phyloP scores from a whole-genome alignment of 2,329 filamentous ascomycete genomes.

The Chrysosphaeria jannelii region DNA sequence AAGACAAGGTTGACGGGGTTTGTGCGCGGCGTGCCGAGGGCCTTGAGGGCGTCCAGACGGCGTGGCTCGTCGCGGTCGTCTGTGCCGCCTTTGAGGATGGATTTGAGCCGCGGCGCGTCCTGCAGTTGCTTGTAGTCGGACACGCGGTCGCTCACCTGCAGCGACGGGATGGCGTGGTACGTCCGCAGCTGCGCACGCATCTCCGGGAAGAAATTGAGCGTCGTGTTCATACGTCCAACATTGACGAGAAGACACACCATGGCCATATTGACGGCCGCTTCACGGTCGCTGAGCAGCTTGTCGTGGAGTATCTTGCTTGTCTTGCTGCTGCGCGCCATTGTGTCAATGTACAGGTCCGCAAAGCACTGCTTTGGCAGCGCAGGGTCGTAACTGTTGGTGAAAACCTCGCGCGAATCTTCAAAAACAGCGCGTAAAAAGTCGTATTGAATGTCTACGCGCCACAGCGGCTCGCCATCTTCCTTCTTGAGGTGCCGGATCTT shows the following conservation, averaged over 20 bases:
- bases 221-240: constrained; percentile 95
- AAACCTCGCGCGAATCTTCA: constrained; percentile 42
- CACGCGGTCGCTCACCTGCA: constrained; percentile 82
- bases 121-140: constrained; percentile 95
- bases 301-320: constrained; percentile 96
- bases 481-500: constrained; percentile 73
- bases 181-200: constrained; percentile 95
- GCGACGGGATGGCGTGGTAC: constrained; percentile 87
- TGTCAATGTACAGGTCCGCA: constrained; percentile 90
- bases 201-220: constrained; percentile 94
- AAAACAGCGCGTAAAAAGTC: constrained; percentile 62
- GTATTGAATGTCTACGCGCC: constrained; percentile 68
- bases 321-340: constrained; percentile 95
- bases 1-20: constrained; percentile 97
- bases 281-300: constrained; percentile 73
- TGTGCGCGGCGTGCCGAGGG: constrained; percentile 34
- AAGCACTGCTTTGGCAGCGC: constrained; percentile 40
- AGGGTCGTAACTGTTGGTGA: constrained; percentile 68
- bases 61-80: constrained; percentile 68
- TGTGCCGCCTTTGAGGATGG: constrained; percentile 84
- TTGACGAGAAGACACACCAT: constrained; percentile 98
- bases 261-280: constrained; percentile 88
- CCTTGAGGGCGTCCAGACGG: constrained; percentile 57
- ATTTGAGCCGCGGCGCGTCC: constrained; percentile 84
- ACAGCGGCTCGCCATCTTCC: constrained; percentile 62